Conservation (phyloP, 371 early-diverging fungal species). For the Lichtheimia hyalospora region DNA sequence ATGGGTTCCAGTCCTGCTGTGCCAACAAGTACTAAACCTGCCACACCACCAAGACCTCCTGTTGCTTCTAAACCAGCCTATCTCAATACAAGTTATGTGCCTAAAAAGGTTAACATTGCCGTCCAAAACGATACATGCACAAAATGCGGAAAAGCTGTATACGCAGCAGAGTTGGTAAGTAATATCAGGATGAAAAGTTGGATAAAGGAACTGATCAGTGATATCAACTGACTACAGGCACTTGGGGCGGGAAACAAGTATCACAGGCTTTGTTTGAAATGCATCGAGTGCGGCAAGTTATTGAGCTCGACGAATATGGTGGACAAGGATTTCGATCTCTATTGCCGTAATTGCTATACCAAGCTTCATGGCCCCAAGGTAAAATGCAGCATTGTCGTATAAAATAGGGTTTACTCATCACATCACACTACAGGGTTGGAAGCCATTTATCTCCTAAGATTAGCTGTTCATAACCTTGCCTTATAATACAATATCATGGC, state of each 20-base stretch:
- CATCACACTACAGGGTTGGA: too few species aligned
- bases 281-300: slow-evolving; percentile 41
- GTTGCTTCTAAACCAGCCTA: slow-evolving; percentile 14
- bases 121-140: slow-evolving; percentile 43
- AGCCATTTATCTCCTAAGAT: too few species aligned
- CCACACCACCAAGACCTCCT: slow-evolving; percentile 3
- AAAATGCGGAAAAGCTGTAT: slow-evolving; percentile 45
- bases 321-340: slow-evolving; percentile 42
- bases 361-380: slow-evolving; percentile 48
- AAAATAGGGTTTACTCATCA: too few species aligned
- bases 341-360: slow-evolving; percentile 48
- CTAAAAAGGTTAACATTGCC: slow-evolving; percentile 38
- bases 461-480: too few species aligned
- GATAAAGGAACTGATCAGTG: too few species aligned
- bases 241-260: slow-evolving; percentile 52
- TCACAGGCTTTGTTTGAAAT: slow-evolving; percentile 46
- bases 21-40: background rate
- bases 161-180: slow-evolving; percentile 47
- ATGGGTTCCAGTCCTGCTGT: slow-evolving; percentile 3
- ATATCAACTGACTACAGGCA: slow-evolving; percentile 21
- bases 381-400: too few species aligned
- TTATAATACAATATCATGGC: too few species aligned
- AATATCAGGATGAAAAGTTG: too few species aligned
- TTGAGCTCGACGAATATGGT: slow-evolving; percentile 52
- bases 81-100: slow-evolving; percentile 35